Percentiles rank a stretch among this genome's conserved stretches.
phyloP scores from a whole-genome alignment of 2,329 filamentous ascomycete species.

The Penicillium sp. region DNA sequence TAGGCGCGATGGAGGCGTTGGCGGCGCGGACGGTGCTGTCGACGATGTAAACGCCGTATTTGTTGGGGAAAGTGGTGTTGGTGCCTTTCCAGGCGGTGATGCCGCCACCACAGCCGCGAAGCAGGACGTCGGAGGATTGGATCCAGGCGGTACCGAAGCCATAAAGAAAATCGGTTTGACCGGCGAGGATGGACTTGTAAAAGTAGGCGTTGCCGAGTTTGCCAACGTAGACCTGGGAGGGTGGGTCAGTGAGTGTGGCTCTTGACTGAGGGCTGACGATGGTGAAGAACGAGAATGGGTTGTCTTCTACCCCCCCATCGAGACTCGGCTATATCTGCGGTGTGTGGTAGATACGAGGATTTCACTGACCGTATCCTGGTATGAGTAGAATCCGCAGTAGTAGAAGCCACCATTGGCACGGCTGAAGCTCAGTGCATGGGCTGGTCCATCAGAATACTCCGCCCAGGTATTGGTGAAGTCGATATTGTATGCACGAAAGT shows the following conservation, averaged over 20 bases:
- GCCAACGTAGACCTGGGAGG: slow-evolving; percentile 51
- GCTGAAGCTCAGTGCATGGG: slow-evolving; percentile 55
- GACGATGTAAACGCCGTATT: slow-evolving; percentile 61
- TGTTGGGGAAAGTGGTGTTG: slow-evolving; percentile 61
- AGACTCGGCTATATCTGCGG: too few relatives aligned
- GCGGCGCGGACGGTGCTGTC: slow-evolving; percentile 50
- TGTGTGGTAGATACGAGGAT: too few relatives aligned
- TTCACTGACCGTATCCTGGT: slow-evolving; percentile 54
- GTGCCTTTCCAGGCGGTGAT: slow-evolving; percentile 65
- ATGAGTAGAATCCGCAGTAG: slow-evolving; percentile 59
- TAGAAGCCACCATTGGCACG: slow-evolving; percentile 64
- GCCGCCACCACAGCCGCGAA: slow-evolving; percentile 59
- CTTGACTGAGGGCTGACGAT: too few relatives aligned
- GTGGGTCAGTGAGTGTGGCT: neutral
- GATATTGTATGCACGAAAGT: slow-evolving; percentile 63
- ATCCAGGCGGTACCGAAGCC: slow-evolving; percentile 62
- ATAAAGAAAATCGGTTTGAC: slow-evolving; percentile 64
- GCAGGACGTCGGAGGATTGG: slow-evolving; percentile 47
- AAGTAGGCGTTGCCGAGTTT: slow-evolving; percentile 63
- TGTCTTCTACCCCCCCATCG: slow-evolving; percentile 1
- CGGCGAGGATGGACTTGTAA: slow-evolving; percentile 54
- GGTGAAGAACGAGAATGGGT: neutral
- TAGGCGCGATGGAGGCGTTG: slow-evolving; percentile 42
- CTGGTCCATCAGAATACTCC: slow-evolving; percentile 50
- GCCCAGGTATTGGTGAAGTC: slow-evolving; percentile 58